Base-by-base conservation (phyloP, 2,329 filamentous ascomycete genomes). In the Clonostachys rhizophaga region DNA sequence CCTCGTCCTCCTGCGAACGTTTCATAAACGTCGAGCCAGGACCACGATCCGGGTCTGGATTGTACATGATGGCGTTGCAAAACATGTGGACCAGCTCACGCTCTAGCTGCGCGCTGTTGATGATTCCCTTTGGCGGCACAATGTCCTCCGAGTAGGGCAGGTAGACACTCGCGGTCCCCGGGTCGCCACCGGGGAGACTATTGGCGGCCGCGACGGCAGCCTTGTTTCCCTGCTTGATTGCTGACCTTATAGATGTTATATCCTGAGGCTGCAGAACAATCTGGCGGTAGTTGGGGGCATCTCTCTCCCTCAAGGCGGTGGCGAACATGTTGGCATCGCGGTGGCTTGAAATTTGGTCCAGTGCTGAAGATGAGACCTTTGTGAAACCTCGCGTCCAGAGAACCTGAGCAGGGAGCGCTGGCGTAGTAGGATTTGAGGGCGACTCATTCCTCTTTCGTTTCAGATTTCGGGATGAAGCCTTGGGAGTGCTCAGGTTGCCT, bases 61-160 rank as follows among this genome's bases (percentile, higher is more conserved):
- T 97, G 73, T 96, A 99, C 94, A 99, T 97, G 66, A 96, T 87
- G 16, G 94, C 92, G 59, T 97, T 97, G 55, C 91, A 90, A 64
- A 97, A 96, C 89, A 97, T 96, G 57, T 95, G 88, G 57, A 95
- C 89, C 11, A 97, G 73, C 64, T 97, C 92, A 54, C 91, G 89
- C 66, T 97, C 92, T 14, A 97, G 76, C 63, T 97, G 94, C 2
- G 87, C 83, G 44, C 88, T 91, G 65, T 97, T 97, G 65, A 97
- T 89, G 57, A 97, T 96, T 17, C 85, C 89, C 56, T 84, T 89
- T 0, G 94, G 92, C 3, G 92, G 89, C 3, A 92, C 76, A 24
- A 96, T 74, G 48, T 96, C 89, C 44, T 85, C 79, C 3, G 81
- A 86, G 48, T 87, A 78, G 9, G 87, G 83, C 7, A 92, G 69